Conservation (phyloP, 164 flowering plant genomes). For the Sedum album region DNA sequence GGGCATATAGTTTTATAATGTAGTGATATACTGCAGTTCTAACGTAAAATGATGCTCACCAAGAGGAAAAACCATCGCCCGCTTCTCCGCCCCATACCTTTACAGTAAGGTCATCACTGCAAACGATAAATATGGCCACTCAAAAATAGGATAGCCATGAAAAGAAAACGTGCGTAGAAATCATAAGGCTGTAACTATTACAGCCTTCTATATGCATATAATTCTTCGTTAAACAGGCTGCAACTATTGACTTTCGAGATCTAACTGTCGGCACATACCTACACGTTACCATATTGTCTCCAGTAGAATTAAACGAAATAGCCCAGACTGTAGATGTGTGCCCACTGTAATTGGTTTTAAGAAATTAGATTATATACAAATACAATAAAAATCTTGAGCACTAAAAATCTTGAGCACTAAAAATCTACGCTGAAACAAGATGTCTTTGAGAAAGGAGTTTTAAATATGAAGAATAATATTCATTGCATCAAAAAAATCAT, state of each 20-base stretch:
- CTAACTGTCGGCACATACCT: slow-evolving; percentile 29
- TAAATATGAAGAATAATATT: background rate
- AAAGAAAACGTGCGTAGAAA: background rate
- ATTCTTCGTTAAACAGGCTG: background rate
- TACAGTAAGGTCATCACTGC: slow-evolving; percentile 71
- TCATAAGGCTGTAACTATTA: background rate
- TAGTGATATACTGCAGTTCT: no score
- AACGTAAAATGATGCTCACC: slow-evolving; percentile 30
- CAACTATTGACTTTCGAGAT: slow-evolving; percentile 1
- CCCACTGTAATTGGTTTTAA: slow-evolving; percentile 35
- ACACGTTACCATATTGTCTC: slow-evolving; percentile 67
- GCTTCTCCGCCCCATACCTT: slow-evolving; percentile 57
- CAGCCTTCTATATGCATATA: background rate
- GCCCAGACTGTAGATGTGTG: slow-evolving; percentile 75
- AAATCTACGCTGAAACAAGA: background rate
- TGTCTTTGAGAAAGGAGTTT: background rate
- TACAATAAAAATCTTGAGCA: background rate
- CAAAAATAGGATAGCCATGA: background rate
- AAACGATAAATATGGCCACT: slow-evolving; percentile 10
- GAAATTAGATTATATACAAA: background rate
- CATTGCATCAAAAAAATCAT: background rate
- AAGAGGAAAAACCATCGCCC: slow-evolving; percentile 38
- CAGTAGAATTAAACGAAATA: slow-evolving; percentile 45
- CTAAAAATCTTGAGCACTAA: background rate
- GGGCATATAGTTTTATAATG: no score